Conservation (phyloP, 768 basidiomycete genomes). For the Rhodosporidiobolus sp. region DNA sequence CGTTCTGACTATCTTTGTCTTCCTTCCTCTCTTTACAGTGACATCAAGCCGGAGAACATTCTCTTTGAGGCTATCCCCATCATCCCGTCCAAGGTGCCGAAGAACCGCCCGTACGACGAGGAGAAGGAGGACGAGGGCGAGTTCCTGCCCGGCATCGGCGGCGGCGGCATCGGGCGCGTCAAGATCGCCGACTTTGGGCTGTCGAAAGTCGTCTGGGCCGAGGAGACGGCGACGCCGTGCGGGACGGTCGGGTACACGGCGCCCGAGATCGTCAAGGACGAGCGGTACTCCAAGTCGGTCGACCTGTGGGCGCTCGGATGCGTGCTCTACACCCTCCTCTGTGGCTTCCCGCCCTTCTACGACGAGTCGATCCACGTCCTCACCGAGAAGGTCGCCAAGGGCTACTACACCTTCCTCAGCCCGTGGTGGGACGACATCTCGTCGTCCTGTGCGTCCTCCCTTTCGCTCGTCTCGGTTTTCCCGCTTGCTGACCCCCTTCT, state of each 20-base stretch:
- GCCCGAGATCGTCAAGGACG: constrained; percentile 98
- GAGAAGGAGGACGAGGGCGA: constrained; percentile 99
- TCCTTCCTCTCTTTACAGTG: constrained; percentile 51
- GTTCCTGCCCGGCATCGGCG: constrained; percentile 84
- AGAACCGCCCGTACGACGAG: constrained; percentile 86
- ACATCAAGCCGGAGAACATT: constrained; percentile 98
- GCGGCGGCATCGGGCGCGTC: constrained; percentile 94
- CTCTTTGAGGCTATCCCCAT: constrained; percentile 90
- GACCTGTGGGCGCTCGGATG: constrained; percentile 99
- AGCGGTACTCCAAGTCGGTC: constrained; percentile 90
- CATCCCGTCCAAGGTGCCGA: constrained; percentile 71
- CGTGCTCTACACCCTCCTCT: constrained; percentile 96
- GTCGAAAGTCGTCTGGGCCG: constrained; percentile 97
- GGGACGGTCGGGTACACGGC: constrained; percentile 99
- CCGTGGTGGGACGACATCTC: constrained; percentile 99
- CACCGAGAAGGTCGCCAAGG: constrained; percentile 95
- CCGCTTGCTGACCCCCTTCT: constrained; percentile 6
- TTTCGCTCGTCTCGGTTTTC: constrained; percentile 5
- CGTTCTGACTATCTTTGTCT: background rate
- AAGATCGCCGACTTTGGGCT: constrained; percentile 99
- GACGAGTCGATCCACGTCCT: constrained; percentile 97
- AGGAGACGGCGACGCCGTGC: constrained; percentile 98
- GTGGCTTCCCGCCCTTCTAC: constrained; percentile 90
- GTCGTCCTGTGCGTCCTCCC: constrained; percentile 58
- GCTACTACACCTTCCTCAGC: constrained; percentile 95